A percentile compares a stretch with the other conserved stretches of the same genome.
These are phyloP conservation scores for Anisodus tanguticus DNA, from an alignment of 257 asterid genomes.

Conservation along the genomic window DNA sequence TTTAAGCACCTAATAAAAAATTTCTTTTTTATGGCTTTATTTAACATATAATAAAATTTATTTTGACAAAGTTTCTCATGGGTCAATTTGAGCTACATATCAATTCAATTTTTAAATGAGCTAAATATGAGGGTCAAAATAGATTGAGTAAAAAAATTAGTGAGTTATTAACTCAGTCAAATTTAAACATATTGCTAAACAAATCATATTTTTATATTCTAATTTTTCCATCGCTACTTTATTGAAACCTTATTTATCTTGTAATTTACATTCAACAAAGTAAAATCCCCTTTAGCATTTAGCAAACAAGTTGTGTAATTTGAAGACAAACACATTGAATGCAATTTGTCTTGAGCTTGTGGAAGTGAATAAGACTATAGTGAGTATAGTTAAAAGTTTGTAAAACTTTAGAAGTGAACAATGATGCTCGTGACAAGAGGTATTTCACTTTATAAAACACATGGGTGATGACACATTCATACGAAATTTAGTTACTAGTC, in stretches of 20 bases:
- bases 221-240: background rate
- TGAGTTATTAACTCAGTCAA: too few relatives aligned
- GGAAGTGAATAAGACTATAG: background rate
- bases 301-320: background rate
- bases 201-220: too few relatives aligned
- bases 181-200: too few relatives aligned
- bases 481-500: slow-evolving; percentile 14
- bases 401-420: background rate
- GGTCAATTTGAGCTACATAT: too few relatives aligned
- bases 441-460: slow-evolving; percentile 23
- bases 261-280: background rate
- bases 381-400: background rate
- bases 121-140: too few relatives aligned
- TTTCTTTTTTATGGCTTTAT: too few relatives aligned
- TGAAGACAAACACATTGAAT: slow-evolving; percentile 21
- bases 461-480: slow-evolving; percentile 1
- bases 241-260: background rate
- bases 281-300: background rate
- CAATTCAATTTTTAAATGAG: too few relatives aligned
- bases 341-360: background rate
- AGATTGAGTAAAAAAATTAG: too few relatives aligned
- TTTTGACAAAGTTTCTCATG: too few relatives aligned
- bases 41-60: too few relatives aligned
- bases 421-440: slow-evolving; percentile 24
- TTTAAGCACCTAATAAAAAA: too few relatives aligned